Percentiles rank a stretch among this genome's conserved stretches.
phyloP scores from a whole-genome alignment of 106 monocot genomes.

The Allium cepa region DNA sequence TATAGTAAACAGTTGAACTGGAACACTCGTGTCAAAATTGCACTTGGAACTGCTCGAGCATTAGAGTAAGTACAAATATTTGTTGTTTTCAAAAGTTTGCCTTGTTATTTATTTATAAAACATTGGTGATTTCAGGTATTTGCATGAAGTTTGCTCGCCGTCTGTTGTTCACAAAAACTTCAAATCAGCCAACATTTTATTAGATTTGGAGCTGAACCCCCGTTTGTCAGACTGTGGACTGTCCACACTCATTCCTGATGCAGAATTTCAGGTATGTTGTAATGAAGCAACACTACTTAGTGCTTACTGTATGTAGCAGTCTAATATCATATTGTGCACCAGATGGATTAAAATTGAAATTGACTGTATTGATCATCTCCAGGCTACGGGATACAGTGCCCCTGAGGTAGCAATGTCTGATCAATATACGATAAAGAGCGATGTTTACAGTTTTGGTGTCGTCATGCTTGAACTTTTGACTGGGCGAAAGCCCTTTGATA shows the following conservation, averaged over 20 bases:
- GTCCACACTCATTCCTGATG: slow-evolving; percentile 48
- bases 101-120: neutral
- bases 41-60: slow-evolving; percentile 83
- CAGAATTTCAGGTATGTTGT: slow-evolving; percentile 42
- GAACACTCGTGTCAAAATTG: slow-evolving; percentile 82
- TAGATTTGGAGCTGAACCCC: slow-evolving; percentile 82
- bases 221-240: slow-evolving; percentile 87
- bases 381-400: slow-evolving; percentile 69
- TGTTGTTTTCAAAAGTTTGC: neutral
- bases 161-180: slow-evolving; percentile 84
- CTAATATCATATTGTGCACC: slow-evolving; percentile 32
- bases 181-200: slow-evolving; percentile 85
- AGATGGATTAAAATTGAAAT: slow-evolving; percentile 12
- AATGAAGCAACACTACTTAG: neutral
- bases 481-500: slow-evolving; percentile 89
- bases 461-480: slow-evolving; percentile 98
- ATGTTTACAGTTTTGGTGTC: slow-evolving; percentile 91
- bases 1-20: slow-evolving; percentile 73
- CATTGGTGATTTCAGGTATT: slow-evolving; percentile 31
- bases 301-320: neutral
- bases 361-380: slow-evolving; percentile 5
- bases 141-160: slow-evolving; percentile 94
- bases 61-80: slow-evolving; percentile 56
- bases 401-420: slow-evolving; percentile 93
- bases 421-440: slow-evolving; percentile 85